Conservation (phyloP, 2,329 filamentous ascomycete species). For the Monilinia fructigena region DNA sequence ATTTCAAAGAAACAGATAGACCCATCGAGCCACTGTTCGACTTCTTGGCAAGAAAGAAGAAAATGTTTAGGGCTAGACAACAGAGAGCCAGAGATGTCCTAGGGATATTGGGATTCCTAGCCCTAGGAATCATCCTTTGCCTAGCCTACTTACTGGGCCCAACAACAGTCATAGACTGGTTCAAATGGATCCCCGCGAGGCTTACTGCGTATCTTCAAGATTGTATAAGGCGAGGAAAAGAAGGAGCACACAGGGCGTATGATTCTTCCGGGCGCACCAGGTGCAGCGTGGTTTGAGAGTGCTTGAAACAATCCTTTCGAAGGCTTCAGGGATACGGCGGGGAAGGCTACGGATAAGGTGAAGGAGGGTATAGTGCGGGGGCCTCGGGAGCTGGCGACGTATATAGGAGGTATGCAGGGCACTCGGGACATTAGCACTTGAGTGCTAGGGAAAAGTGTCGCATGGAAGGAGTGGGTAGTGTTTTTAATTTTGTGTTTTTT, state of each 20-base stretch:
- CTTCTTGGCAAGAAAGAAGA: constrained; percentile 3
- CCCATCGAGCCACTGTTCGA: not conserved
- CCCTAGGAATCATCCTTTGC: not conserved
- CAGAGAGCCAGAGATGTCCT: not conserved
- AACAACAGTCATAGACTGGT: not conserved
- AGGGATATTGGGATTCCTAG: not conserved
- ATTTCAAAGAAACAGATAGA: constrained; percentile 26
- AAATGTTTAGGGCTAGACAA: not conserved
- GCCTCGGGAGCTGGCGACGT: too few species aligned
- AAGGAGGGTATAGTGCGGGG: too few species aligned
- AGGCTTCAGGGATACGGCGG: too few species aligned
- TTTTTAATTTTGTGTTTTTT: too few species aligned
- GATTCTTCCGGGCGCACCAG: not conserved
- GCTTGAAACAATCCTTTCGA: not conserved
- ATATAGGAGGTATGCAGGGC: too few species aligned
- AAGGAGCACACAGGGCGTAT: not conserved
- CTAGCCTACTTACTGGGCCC: not conserved
- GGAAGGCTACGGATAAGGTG: not conserved
- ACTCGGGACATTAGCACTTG: too few species aligned
- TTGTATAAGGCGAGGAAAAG: not conserved
- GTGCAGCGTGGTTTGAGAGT: not conserved
- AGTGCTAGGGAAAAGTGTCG: too few species aligned
- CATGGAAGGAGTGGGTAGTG: too few species aligned
- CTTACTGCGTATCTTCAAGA: not conserved
- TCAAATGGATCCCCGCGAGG: not conserved